phyloP scores from a whole-genome alignment of 2,329 filamentous ascomycete species.

The Apiospora koreana region DNA sequence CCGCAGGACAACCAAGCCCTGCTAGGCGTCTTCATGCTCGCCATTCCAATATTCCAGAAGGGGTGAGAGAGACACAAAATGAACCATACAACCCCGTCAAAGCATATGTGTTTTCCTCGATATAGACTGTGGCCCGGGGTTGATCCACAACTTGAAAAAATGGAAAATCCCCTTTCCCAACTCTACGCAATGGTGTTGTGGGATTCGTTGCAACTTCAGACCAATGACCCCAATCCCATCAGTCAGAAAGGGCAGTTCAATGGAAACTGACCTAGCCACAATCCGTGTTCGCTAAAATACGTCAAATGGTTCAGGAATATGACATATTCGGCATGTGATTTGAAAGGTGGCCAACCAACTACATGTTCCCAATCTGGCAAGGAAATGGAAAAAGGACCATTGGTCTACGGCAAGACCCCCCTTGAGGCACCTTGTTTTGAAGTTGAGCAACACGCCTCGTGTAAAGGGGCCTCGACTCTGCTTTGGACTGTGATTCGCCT shows the following conservation, averaged over 20 bases:
- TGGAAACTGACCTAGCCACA: background rate
- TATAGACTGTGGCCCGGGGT: background rate
- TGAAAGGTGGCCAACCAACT: no score
- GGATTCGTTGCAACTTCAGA: background rate
- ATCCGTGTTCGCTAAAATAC: background rate
- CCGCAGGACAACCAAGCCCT: background rate
- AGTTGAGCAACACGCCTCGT: background rate
- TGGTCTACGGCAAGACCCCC: background rate
- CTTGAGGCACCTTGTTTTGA: background rate
- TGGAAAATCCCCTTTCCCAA: background rate
- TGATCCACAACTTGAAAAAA: background rate
- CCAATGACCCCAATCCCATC: background rate
- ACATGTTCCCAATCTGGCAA: background rate
- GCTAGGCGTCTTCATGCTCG: background rate
- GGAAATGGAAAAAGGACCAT: background rate
- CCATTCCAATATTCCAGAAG: background rate
- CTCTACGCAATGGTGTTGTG: background rate
- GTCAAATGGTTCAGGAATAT: background rate
- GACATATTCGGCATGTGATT: background rate
- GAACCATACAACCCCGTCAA: background rate
- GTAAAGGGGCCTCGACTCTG: background rate
- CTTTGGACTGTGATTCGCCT: background rate
- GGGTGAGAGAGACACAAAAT: background rate
- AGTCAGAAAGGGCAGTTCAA: background rate
- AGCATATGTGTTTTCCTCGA: background rate